Conservation (phyloP, 305 asterid genomes). For the Solanum hybrid region DNA sequence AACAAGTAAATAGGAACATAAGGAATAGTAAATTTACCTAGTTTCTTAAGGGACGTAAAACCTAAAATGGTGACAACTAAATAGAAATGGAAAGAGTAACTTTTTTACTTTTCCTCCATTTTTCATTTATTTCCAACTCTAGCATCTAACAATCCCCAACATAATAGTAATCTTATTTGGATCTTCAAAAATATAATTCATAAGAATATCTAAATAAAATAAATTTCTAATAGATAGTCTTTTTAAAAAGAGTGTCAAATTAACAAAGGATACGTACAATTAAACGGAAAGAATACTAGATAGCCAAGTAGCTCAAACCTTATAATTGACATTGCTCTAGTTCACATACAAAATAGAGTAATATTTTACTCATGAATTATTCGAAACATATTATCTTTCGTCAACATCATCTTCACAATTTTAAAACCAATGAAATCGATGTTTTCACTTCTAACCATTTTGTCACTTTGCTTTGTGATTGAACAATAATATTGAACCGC, state of each 20-base stretch:
- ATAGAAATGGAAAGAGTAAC: background rate
- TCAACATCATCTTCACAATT: background rate
- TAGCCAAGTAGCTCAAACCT: background rate
- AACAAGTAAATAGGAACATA: too few relatives aligned
- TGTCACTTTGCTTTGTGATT: too few relatives aligned
- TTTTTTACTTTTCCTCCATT: background rate
- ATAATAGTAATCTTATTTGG: too few relatives aligned
- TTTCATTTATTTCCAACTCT: too few relatives aligned
- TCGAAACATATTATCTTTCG: background rate
- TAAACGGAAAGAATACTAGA: background rate
- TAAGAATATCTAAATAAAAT: too few relatives aligned
- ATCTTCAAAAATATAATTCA: too few relatives aligned
- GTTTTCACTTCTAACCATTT: too few relatives aligned
- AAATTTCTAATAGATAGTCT: background rate
- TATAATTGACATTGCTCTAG: background rate
- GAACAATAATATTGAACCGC: too few relatives aligned
- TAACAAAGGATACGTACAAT: background rate
- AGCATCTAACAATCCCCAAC: too few relatives aligned
- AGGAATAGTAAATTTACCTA: too few relatives aligned
- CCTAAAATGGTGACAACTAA: too few relatives aligned
- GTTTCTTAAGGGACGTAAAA: too few relatives aligned
- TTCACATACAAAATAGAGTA: background rate
- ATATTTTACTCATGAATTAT: background rate
- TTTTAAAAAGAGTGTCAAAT: background rate
- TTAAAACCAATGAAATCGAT: background rate